Evolutionary conservation across 2,329 filamentous ascomycete species (phyloP), one percentile per base, ranked within the genome.

Genomic region (Fusarium luffae): DNA sequence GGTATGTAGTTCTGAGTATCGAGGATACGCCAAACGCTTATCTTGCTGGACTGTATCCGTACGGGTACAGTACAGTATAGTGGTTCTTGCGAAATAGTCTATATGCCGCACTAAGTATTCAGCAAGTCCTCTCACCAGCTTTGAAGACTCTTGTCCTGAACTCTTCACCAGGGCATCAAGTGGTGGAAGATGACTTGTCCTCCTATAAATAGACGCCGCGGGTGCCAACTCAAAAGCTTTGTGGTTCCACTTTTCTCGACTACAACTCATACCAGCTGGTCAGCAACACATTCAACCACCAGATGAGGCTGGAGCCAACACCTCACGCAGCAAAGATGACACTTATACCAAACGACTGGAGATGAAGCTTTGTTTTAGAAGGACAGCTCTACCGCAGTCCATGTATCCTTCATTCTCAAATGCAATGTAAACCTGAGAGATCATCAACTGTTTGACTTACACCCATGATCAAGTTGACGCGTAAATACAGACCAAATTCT

Each of bases 211-310:
- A 30, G 44, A 74, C 71, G 10, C 71, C 71, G 32, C 19, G 68
- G 62, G 72, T 73, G 67, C 30, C 30, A 50, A 19, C 19, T 30
- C 42, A 32, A 57, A 68, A 61, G 54, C 28, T 62, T 55, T 54
- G 23, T 40, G 28, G 59, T 56, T 47, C 68, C 68, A 73, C 72
- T 66, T 65, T 68, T 63, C 48, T 47, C 54, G 25, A 71, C 65
- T 56, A 72, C 59, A 67, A 59, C 59, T 71, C 68, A 61, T 60
- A 50, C 52, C 44, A 71, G 49, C 71, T 59, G 55, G 63, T 67
- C 65, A 69, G 63, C 71, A 55, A 74, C 69, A 71, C 65, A 68
- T 37, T 64, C 49, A 46, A 65, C 60, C 68, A 74, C 57, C 59
- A 60, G 72, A 61, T 63, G 65, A 54, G 56, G 58, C 48, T 23